Conservation (phyloP, 495 filamentous ascomycete genomes). For the Ramalina peruviana region DNA sequence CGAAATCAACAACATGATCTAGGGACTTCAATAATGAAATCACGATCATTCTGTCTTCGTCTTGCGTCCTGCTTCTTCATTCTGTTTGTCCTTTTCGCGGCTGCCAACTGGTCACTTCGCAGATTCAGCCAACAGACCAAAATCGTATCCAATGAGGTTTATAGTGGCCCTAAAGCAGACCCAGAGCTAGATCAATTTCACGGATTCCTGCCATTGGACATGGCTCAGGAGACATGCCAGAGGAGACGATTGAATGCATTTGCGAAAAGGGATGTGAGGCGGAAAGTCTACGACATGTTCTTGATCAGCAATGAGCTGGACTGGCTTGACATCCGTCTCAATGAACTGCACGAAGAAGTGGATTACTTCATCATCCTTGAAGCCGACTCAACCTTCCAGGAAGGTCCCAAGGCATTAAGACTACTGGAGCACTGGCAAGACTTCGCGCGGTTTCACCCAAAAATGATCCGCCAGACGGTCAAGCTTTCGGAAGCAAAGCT, state of each 20-base stretch:
- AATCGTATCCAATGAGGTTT: no score
- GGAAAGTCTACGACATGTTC: conserved; percentile 42
- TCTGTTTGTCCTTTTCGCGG: no score
- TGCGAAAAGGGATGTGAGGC: conserved; percentile 10
- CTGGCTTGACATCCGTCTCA: conserved; percentile 43
- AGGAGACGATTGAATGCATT: conserved; percentile 11
- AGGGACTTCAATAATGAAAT: no score
- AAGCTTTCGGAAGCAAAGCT: conserved; percentile 25
- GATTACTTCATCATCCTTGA: conserved; percentile 47
- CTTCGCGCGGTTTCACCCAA: conserved; percentile 30
- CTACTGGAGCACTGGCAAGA: conserved; percentile 27
- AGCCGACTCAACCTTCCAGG: conserved; percentile 34
- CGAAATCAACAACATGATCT: no score
- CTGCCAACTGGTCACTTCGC: no score
- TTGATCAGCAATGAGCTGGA: conserved; percentile 42
- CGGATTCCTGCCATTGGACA: conserved; percentile 2
- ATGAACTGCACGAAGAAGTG: conserved; percentile 32
- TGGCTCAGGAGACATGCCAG: conserved; percentile 8
- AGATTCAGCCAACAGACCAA: no score
- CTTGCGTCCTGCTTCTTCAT: no score
- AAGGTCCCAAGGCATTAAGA: conserved; percentile 31
- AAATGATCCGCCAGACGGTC: conserved; percentile 42
- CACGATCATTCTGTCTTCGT: no score
- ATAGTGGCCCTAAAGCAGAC: no score
- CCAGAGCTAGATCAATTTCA: background rate